Conservation (phyloP, 129 eudicot genomes). For the Arctium minus region DNA sequence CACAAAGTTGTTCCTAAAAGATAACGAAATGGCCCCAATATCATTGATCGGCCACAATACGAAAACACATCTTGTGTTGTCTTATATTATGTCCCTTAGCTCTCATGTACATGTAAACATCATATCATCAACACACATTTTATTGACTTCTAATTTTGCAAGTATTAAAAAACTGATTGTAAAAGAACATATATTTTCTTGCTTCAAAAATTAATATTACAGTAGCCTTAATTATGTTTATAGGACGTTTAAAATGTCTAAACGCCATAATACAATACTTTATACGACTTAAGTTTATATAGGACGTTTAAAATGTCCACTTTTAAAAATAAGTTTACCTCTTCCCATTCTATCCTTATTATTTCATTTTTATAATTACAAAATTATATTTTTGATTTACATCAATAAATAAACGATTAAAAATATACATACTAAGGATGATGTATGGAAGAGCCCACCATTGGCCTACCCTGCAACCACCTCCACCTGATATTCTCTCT, state of each 20-base stretch:
- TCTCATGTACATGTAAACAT: constrained; percentile 21
- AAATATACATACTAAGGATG: constrained; percentile 7
- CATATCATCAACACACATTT: constrained; percentile 11
- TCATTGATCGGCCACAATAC: constrained; percentile 15
- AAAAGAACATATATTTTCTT: background rate
- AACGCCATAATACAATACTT: too few species aligned
- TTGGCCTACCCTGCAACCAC: constrained; percentile 31
- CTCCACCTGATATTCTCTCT: constrained; percentile 36
- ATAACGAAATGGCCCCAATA: constrained; percentile 17
- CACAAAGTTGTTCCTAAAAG: constrained; percentile 26
- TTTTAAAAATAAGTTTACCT: too few species aligned
- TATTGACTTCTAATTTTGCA: background rate
- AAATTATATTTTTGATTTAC: background rate
- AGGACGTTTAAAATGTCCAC: too few species aligned
- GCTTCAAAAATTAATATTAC: background rate
- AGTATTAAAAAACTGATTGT: background rate
- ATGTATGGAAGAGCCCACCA: constrained; percentile 15
- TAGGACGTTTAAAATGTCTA: too few species aligned
- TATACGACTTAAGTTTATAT: too few species aligned
- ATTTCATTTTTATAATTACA: too few species aligned
- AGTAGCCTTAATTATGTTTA: too few species aligned
- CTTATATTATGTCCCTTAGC: constrained; percentile 15
- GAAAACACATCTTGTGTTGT: constrained; percentile 11
- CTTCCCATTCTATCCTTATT: too few species aligned
- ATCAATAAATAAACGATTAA: too few species aligned